A percentile compares a stretch with the other conserved stretches of the same genome.
Evolutionary conservation across 345 rosid genomes (phyloP).

Genomic region (Ceriops tagal): DNA sequence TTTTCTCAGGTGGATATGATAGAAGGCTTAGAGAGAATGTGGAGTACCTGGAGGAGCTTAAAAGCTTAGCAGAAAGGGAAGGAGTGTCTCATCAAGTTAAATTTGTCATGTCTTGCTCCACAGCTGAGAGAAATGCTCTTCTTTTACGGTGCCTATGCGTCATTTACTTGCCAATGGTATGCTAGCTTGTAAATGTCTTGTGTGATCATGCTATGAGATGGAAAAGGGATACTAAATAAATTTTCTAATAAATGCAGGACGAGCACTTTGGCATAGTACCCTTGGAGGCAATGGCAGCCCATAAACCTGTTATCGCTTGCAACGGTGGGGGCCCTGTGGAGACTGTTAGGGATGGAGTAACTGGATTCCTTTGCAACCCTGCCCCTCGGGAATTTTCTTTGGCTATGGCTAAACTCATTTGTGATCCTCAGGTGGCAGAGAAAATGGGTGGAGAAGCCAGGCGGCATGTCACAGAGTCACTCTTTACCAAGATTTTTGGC

Average conservation of each 20-base stretch:
- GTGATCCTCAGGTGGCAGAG: constrained; percentile 55
- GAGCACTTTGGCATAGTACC: constrained; percentile 98
- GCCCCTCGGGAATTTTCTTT: constrained; percentile 54
- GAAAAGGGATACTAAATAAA: too few relatives aligned
- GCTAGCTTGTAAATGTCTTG: not conserved
- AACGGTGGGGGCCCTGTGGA: constrained; percentile 92
- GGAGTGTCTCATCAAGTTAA: constrained; percentile 52
- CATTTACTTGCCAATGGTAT: constrained; percentile 78
- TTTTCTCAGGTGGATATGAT: constrained; percentile 73
- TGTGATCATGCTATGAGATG: too few relatives aligned
- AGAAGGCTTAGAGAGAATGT: constrained; percentile 77
- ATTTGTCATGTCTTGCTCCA: constrained; percentile 78
- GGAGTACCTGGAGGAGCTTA: constrained; percentile 77
- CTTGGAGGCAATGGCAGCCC: constrained; percentile 93
- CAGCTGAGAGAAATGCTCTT: constrained; percentile 78
- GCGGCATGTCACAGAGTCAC: constrained; percentile 51
- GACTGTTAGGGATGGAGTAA: constrained; percentile 59
- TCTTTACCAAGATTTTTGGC: constrained; percentile 70
- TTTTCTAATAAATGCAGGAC: constrained; percentile 42
- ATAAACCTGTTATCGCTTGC: constrained; percentile 86
- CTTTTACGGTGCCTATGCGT: constrained; percentile 74
- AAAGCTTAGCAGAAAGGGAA: constrained; percentile 55
- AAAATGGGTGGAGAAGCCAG: constrained; percentile 65
- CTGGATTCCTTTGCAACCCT: constrained; percentile 83
- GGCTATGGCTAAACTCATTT: constrained; percentile 67